Evolutionary conservation across 495 filamentous ascomycete species (phyloP), one percentile per base, ranked within the genome.

Genomic region (Haplographium delicatum): DNA sequence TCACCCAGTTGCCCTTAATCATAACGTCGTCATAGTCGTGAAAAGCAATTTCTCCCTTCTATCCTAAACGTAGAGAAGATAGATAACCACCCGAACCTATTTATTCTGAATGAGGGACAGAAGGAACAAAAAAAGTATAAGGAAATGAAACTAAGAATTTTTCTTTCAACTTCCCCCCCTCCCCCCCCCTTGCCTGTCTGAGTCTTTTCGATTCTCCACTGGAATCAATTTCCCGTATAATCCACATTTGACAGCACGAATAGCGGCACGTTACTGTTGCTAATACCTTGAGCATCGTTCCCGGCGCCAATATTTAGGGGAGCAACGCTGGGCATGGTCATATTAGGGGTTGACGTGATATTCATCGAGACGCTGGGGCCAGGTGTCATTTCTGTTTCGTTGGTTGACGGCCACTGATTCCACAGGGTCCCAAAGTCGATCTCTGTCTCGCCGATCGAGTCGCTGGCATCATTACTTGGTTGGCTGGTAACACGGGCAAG

Each of bases 341-440:
- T 34, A 1, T 25, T 35, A 3, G 16, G 3, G 4, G 13, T 44
- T 2, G 42, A 44, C 15, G 42, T 8, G 9, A 27, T 28, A 3
- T 22, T 25, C 1, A 44, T 38, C 4, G 34, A 42, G 5, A 22
- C 11, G 2, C 43, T 26, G 18, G 42, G 18, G 18, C 51, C 38
- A n/a, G 47, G 27, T 3, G 33, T 31, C 9, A 51, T 18, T 11
- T 37, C 42, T 16, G 30, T 38, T 15, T 25, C 41, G 5, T 25
- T 31, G 4, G 18, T 9, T 42, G 15, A 23, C 24, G 71, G 65
- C 65, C 68, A 75, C 37, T 69, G 65, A n/a, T n/a, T n/a, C 79
- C 76, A 81, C 35, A 81, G 53, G n/a, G 62, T 65, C 50, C 80
- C 75, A 33, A 82, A 78, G 33, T 81, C 72, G 43, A 81, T 73